These are phyloP conservation scores for Aquilaria sinensis DNA, from an alignment of 345 rosid species.

Conservation along the genomic window DNA sequence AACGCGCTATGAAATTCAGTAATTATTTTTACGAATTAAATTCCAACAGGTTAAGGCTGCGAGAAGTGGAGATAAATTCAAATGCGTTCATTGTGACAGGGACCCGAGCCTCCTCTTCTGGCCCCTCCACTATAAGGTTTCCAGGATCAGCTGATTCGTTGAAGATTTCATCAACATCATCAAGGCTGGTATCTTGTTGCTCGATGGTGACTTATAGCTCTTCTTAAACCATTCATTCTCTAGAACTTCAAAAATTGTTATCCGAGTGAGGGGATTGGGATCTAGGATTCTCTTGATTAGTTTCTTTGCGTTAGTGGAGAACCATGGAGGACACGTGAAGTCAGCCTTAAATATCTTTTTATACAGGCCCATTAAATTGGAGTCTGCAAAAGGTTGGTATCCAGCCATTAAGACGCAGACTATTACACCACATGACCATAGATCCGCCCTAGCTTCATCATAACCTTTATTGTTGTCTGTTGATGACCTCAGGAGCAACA, in stretches of 20 bases:
- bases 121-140: conserved; percentile 88
- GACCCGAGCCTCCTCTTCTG: conserved; percentile 54
- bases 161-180: conserved; percentile 80
- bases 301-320: conserved; percentile 91
- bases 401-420: conserved; percentile 96
- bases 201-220: conserved; percentile 93
- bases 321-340: conserved; percentile 90
- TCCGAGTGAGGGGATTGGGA: conserved; percentile 81
- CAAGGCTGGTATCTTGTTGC: conserved; percentile 67
- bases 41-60: conserved; percentile 74
- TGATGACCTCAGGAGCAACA: conserved; percentile 62
- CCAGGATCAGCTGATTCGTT: conserved; percentile 55
- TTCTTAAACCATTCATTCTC: conserved; percentile 98
- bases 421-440: conserved; percentile 99
- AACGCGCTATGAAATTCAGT: too few relatives aligned
- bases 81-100: conserved; percentile 96
- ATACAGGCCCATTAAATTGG: conserved; percentile 71
- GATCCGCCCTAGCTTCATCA: conserved; percentile 95
- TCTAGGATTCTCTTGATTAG: conserved; percentile 85
- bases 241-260: conserved; percentile 69
- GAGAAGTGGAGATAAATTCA: conserved; percentile 94
- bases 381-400: conserved; percentile 89
- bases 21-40: too few relatives aligned
- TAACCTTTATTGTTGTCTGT: conserved; percentile 69
- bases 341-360: conserved; percentile 96